A percentile compares a stretch with the other conserved stretches of the same genome.
Evolutionary conservation across 495 filamentous ascomycete genomes (phyloP).

Genomic region (Thozetella sp.): DNA sequence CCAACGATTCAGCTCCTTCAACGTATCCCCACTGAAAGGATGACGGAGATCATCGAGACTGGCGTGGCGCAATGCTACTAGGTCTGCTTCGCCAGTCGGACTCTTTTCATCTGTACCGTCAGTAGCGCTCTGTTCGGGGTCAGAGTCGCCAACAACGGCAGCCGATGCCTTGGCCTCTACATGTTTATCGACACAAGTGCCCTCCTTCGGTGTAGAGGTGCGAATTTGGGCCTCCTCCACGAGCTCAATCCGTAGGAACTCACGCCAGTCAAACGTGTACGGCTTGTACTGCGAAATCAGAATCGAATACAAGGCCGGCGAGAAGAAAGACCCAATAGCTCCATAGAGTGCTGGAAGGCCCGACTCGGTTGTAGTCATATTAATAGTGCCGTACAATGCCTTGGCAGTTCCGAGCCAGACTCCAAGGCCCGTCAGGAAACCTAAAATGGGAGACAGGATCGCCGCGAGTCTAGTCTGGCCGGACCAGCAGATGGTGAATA

Average conservation of each 20-base stretch:
- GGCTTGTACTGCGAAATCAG: conserved; percentile 44
- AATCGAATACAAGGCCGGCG: conserved; percentile 61
- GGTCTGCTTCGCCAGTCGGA: background rate
- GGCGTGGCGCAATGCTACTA: background rate
- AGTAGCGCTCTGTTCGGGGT: background rate
- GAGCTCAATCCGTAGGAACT: conserved; percentile 38
- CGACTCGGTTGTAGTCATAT: conserved; percentile 64
- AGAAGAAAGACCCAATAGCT: conserved; percentile 59
- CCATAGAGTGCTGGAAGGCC: conserved; percentile 81
- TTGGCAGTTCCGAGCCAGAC: conserved; percentile 40
- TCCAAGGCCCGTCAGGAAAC: conserved; percentile 23
- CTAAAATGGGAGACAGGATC: conserved; percentile 67
- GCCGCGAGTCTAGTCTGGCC: conserved; percentile 72
- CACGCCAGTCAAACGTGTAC: conserved; percentile 47
- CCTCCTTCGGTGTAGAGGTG: conserved; percentile 14
- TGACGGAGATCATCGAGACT: conserved; percentile 17
- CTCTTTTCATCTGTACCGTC: background rate
- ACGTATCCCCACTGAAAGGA: conserved; percentile 48
- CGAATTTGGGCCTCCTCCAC: conserved; percentile 43
- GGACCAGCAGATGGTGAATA: conserved; percentile 75
- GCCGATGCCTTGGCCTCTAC: background rate
- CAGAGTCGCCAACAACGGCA: background rate
- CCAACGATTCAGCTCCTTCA: conserved; percentile 60
- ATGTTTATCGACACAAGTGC: background rate
- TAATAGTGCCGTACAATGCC: conserved; percentile 67